Evolutionary conservation across 768 basidiomycete species (phyloP), one percentile per base, ranked within the genome.

Genomic region (Fistulinella prunicolor): DNA sequence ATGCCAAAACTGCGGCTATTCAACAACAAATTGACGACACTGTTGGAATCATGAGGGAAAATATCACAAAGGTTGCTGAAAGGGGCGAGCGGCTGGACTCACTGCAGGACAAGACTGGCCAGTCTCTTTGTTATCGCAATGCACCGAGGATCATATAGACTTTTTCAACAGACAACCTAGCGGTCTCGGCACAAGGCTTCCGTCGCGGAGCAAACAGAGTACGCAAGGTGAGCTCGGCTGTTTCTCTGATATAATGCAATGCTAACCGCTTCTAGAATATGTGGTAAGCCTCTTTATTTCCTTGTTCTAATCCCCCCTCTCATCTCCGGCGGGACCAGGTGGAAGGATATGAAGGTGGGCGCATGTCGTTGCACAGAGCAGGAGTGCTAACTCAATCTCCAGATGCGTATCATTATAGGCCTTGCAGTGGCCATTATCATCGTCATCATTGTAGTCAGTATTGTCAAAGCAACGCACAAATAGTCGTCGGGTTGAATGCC

Each of bases 151-250:
- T 21, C 13, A 19, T 32, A 42, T 34, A 1, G 26, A 42, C 19
- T 12, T 20, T 44, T 47, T 43, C 38, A 16, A 43, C 58, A 96
- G 96, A 99, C 71, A 96, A 87, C 65, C 81, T 99, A 47, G 95
- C 96, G 24, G 90, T 95, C 35, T 96, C 94, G 21, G 96, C 96
- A n/a, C 95, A 99, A 73, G 93, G 94, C 22, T 99, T 99, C 83
- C 85, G 94, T 53, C 81, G 93, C 55, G 94, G 96, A 56, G 96
- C 96, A 44, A 97, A 97, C 73, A 80, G 91, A 51, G 96, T 99
- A 44, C 85, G 96, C 68, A 99, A 98, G 82, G 92, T 94, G 60
- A 46, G 65, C 49, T 12, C 22, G 23, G 6, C 39, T 13, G 13
- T 45, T 14, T 10, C 23, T 47, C 17, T 34, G 26, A 10, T 30